phyloP scores from a whole-genome alignment of 169 alveolate genomes.

The Ichthyophthirius multifiliis region DNA sequence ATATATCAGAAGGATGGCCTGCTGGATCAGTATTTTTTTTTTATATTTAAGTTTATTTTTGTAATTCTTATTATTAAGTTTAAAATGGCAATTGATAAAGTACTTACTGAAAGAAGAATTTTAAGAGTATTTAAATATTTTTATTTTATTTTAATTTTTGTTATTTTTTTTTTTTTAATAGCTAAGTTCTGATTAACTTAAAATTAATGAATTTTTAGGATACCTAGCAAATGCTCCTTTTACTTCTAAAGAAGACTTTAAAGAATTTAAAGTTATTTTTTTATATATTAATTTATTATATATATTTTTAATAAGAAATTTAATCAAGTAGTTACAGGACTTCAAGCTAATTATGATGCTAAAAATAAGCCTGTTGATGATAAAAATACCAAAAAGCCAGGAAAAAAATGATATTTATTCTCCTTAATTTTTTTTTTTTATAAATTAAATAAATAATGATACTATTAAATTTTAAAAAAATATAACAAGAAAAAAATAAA shows the following conservation, averaged over 20 bases:
- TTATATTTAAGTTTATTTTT: not conserved
- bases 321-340: constrained; percentile 1
- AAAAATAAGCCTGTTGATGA: not conserved
- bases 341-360: constrained; percentile 3
- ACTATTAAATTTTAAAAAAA: no score
- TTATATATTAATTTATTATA: not conserved
- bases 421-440: no score
- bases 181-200: not conserved
- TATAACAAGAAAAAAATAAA: no score
- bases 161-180: not conserved
- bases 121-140: not conserved
- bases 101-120: constrained; percentile 60
- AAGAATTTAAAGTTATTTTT: not conserved
- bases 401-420: no score
- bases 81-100: constrained; percentile 53
- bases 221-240: not conserved
- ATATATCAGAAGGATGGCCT: constrained; percentile 78
- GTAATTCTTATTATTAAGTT: not conserved
- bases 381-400: no score
- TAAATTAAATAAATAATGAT: no score
- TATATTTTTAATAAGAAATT: not conserved
- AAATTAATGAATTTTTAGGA: constrained; percentile 1
- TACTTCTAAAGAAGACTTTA: not conserved
- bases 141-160: not conserved
- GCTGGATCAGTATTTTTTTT: constrained; percentile 55